Conservation (phyloP, 495 filamentous ascomycete species). For the Evernia prunastri region DNA sequence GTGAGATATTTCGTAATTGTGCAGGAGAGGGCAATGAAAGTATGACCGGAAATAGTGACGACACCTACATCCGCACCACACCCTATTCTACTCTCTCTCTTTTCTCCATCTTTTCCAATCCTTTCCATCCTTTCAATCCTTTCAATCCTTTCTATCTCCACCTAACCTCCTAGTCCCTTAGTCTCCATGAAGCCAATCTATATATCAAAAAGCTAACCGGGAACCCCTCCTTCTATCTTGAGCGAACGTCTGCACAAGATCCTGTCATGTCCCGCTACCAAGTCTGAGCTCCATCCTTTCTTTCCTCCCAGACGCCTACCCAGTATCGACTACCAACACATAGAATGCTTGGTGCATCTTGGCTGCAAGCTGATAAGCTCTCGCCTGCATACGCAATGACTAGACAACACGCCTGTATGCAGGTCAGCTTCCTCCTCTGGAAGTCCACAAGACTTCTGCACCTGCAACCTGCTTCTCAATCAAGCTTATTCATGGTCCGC, state of each 20-base stretch:
- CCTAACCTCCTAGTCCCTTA: neutral
- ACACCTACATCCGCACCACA: slow-evolving; percentile 1
- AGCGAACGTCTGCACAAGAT: neutral
- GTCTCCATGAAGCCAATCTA: neutral
- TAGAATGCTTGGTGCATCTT: neutral
- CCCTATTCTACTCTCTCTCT: too few relatives aligned
- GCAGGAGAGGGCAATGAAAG: neutral
- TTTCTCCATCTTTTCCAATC: too few relatives aligned
- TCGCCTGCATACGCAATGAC: neutral
- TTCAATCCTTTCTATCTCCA: neutral
- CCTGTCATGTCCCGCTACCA: neutral
- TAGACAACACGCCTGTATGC: neutral
- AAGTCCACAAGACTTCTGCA: slow-evolving; percentile 6
- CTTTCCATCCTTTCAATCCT: too few relatives aligned
- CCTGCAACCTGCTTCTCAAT: slow-evolving; percentile 6
- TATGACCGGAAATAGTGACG: neutral
- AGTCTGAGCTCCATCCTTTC: neutral
- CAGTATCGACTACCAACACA: neutral
- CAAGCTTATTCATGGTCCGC: too few relatives aligned
- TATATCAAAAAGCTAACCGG: neutral
- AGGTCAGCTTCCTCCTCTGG: slow-evolving; percentile 9
- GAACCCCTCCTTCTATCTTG: neutral
- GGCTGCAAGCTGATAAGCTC: slow-evolving; percentile 12
- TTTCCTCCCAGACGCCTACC: neutral
- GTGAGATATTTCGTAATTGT: neutral